Base-by-base conservation (phyloP, 164 flowering plant genomes). In the Macadamia integrifolia region DNA sequence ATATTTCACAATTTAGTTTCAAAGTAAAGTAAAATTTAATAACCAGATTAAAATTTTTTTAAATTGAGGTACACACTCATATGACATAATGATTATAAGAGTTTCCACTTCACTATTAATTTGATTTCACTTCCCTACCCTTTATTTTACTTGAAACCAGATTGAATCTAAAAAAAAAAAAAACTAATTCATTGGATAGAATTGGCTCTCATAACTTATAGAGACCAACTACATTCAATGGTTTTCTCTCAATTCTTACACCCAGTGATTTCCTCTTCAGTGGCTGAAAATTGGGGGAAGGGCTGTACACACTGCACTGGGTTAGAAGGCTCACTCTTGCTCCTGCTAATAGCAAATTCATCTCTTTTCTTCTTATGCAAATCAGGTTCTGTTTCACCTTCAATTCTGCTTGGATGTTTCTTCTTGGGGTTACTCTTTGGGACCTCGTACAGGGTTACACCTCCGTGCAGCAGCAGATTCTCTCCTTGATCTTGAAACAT, bases 401-500 rank as follows among this genome's bases (percentile, higher is more conserved):
- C 65, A 14, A n/a, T 70, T 60, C 49, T 64, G 58, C 15, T 52
- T 15, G 66, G 29, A 9, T 9, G 48, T 31, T 64, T 69, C 71
- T 62, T 57, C 35, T 44, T 55, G 10, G 71, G 35, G 3, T 69
- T 32, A 31, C 59, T 67, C 73, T 77, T 83, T 2, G 90, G 85
- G 60, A 72, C 89, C 72, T 88, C 87, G 62, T 81, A 86, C 5
- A 88, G 84, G 3, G 87, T 91, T 43, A 77, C 57, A 35, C 77
- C 44, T 18, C 72, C 49, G 6, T 66, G 75, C 48, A 76, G 65
- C 66, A 69, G 62, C 43, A 56, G 66, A 35, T 46, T 74, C 3
- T 49, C 73, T 7, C 53, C 80, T 32, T 64, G 74, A 5, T 75
- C 9, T 66, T 85, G 88, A 40, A 88, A 68, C 29, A 75, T 66